A percentile compares a stretch with the other conserved stretches of the same genome.
These are phyloP conservation scores for Fusarium sp. DNA, from an alignment of 2,329 filamentous ascomycete species.

Conservation along the genomic window DNA sequence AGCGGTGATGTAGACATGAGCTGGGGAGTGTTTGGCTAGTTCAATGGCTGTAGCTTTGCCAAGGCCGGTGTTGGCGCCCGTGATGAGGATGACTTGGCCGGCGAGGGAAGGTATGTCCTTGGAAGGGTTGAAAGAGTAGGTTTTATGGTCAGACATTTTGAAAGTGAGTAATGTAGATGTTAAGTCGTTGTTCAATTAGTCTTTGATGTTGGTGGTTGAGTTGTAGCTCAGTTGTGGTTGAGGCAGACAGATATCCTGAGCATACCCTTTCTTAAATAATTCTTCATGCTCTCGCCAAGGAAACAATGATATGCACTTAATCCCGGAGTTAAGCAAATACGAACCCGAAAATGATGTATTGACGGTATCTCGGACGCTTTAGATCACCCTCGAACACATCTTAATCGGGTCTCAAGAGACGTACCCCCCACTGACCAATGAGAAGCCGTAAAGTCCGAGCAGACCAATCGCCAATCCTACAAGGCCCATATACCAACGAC, in stretches of 20 bases:
- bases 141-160: background rate
- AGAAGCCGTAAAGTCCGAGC: background rate
- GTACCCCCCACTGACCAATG: background rate
- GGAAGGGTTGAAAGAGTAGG: accelerated
- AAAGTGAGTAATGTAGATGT: accelerated
- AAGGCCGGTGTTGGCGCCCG: background rate
- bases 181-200: accelerated
- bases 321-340: background rate
- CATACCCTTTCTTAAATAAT: background rate
- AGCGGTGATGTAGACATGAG: background rate
- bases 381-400: accelerated
- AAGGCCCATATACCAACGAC: background rate
- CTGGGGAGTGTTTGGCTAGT: background rate
- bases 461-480: background rate
- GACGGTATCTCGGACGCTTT: accelerated
- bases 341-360: background rate
- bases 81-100: background rate
- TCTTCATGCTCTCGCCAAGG: too few relatives aligned
- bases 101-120: background rate
- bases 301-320: background rate
- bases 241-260: accelerated
- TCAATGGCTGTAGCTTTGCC: slow-evolving; percentile 11
- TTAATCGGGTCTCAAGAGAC: background rate
- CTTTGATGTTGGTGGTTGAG: background rate
- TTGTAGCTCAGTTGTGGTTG: background rate